Evolutionary conservation across 306 rosid species (phyloP), one percentile per base, ranked within the genome.

Genomic region (Potentilla sterilis): DNA sequence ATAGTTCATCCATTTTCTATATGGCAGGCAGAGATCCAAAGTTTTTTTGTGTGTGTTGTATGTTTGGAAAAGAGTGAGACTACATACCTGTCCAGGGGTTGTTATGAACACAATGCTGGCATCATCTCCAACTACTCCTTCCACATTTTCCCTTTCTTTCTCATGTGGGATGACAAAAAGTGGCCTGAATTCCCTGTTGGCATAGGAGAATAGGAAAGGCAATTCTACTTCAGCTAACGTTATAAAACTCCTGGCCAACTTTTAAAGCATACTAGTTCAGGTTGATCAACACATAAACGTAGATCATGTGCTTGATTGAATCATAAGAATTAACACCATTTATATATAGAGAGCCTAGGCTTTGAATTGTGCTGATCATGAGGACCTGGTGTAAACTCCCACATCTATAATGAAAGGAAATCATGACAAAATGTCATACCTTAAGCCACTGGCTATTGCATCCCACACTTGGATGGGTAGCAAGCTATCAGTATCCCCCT

Each of bases 101-200:
- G 98, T 88, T 71, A 91, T 87, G 87, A 94, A 88, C 83, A 94
- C 80, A 41, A 94, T 86, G 76, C 90, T 83, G 47, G 93, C 85
- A n/a, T 90, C 89, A 44, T 89, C 89, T 66, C 88, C 88, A 13
- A 78, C 68, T 7, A 76, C 51, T 32, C 91, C 96, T 83, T 87
- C 93, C 42, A 91, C 91, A 77, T 88, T 81, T 80, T 89, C 97
- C 83, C 98, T 85, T 78, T 89, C 97, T 68, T 81, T 94, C 82
- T 91, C 98, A 74, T 90, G 98, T 37, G 98, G 97, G 83, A 94
- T 91, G 43, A 94, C 98, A 80, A 91, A 94, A 81, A 90, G 79
- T 65, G 98, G 98, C 79, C 78, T 90, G 44, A 85, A 19, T 37
- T 83, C 97, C 85, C 98, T 91, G 87, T 79, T 46, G 52, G 37